phyloP scores from a whole-genome alignment of 805 yeast species.

The Cyberlindnera mississippiensis region DNA sequence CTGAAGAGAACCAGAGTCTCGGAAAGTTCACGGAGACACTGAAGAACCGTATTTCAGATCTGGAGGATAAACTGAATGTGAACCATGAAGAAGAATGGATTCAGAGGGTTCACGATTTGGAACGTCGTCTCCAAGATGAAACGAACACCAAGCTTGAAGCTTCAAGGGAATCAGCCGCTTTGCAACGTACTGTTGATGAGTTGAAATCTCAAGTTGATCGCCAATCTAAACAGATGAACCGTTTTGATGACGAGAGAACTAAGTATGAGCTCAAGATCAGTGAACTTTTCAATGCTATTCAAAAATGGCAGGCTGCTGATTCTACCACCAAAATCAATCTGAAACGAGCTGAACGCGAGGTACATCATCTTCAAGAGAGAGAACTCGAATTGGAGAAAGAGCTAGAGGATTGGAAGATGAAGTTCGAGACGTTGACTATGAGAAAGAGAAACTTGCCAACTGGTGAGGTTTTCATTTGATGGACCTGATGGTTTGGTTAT shows the following conservation, averaged over 20 bases:
- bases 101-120: constrained; percentile 49
- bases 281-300: constrained; percentile 42
- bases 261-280: constrained; percentile 48
- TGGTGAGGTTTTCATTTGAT: constrained; percentile 27
- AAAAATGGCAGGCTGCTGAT: constrained; percentile 40
- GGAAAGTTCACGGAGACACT: constrained; percentile 52
- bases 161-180: constrained; percentile 43
- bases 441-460: constrained; percentile 19
- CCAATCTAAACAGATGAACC: constrained; percentile 45
- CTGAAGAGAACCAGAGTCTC: constrained; percentile 65
- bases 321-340: constrained; percentile 40
- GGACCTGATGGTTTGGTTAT: neutral
- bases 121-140: constrained; percentile 43
- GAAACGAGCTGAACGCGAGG: constrained; percentile 53
- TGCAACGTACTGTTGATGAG: constrained; percentile 53
- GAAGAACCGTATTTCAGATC: constrained; percentile 38
- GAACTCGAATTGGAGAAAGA: constrained; percentile 53
- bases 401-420: constrained; percentile 49
- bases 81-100: constrained; percentile 59
- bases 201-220: constrained; percentile 47
- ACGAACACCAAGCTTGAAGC: constrained; percentile 48
- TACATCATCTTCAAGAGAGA: constrained; percentile 49
- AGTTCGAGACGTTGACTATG: constrained; percentile 27
- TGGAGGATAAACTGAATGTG: constrained; percentile 46
- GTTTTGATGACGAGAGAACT: constrained; percentile 57